phyloP scores from a whole-genome alignment of 495 filamentous ascomycete genomes.

The Penicillium macrosclerotiorum region DNA sequence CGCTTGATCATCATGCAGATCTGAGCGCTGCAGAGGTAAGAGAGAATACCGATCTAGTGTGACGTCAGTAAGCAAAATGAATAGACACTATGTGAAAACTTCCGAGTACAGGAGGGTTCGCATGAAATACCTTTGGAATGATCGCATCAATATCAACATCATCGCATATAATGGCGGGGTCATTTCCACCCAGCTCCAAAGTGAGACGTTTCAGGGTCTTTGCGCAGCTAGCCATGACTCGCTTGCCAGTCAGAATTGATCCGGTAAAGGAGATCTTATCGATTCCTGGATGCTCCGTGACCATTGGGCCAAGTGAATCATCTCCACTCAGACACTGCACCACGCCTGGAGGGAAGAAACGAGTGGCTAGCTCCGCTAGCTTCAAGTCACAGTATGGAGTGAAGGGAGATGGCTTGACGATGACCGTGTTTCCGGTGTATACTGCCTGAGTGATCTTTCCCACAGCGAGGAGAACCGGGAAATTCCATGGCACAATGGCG shows the following conservation, averaged over 20 bases:
- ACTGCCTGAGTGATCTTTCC: constrained; percentile 57
- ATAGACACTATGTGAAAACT: not conserved
- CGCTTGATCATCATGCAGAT: constrained; percentile 64
- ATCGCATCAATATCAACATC: constrained; percentile 64
- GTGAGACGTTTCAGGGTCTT: constrained; percentile 62
- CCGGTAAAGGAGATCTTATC: constrained; percentile 72
- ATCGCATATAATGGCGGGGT: constrained; percentile 61
- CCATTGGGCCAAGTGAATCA: constrained; percentile 58
- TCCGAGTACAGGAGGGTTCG: no score
- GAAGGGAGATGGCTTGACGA: constrained; percentile 61
- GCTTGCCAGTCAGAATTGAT: constrained; percentile 61
- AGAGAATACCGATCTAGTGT: constrained; percentile 36
- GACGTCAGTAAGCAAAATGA: no score
- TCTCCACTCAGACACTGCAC: constrained; percentile 66
- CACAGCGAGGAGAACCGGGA: constrained; percentile 55
- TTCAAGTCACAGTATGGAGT: constrained; percentile 68
- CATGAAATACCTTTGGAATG: constrained; percentile 46
- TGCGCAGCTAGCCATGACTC: constrained; percentile 58
- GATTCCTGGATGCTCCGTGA: constrained; percentile 58
- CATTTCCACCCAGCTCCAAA: constrained; percentile 65
- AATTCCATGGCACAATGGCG: constrained; percentile 64
- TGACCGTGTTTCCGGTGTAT: constrained; percentile 56
- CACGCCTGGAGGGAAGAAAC: constrained; percentile 63
- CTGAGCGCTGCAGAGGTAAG: constrained; percentile 55
- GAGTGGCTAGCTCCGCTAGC: constrained; percentile 57